Percentiles rank a stretch among this genome's conserved stretches.
These are phyloP conservation scores for Warburgia ugandensis DNA, from an alignment of 164 flowering plant genomes.

Conservation along the genomic window DNA sequence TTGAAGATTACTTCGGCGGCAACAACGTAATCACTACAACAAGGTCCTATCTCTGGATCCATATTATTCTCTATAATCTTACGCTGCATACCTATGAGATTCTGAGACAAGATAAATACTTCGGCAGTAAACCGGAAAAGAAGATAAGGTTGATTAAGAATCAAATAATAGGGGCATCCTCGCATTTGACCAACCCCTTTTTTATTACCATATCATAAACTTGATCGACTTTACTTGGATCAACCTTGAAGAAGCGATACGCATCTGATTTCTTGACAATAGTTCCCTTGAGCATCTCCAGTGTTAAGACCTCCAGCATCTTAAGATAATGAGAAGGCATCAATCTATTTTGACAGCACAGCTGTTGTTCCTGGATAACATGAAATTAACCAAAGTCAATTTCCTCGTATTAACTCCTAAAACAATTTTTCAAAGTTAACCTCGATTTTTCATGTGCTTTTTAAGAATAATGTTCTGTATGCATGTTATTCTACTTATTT, in stretches of 20 bases:
- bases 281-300: conserved; percentile 51
- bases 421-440: no score
- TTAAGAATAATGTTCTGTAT: no score
- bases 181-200: conserved; percentile 50
- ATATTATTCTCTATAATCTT: no score
- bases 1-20: no score
- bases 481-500: no score
- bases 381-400: background rate
- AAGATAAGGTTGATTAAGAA: no score
- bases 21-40: no score
- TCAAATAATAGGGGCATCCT: conserved; percentile 8
- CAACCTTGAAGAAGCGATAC: conserved; percentile 57
- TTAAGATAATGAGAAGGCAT: conserved; percentile 74
- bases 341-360: conserved; percentile 62
- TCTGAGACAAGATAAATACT: background rate
- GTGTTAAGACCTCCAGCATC: conserved; percentile 55
- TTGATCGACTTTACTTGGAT: conserved; percentile 65
- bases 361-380: conserved; percentile 54
- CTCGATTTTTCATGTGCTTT: no score
- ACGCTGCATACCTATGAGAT: no score
- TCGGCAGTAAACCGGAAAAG: background rate
- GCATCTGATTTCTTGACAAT: conserved; percentile 67
- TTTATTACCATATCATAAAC: conserved; percentile 74
- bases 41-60: no score
- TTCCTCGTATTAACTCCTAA: background rate